A percentile compares a stretch with the other conserved stretches of the same genome.
Evolutionary conservation across 495 filamentous ascomycete genomes (phyloP).

Genomic region (Talaromyces wortmannii): DNA sequence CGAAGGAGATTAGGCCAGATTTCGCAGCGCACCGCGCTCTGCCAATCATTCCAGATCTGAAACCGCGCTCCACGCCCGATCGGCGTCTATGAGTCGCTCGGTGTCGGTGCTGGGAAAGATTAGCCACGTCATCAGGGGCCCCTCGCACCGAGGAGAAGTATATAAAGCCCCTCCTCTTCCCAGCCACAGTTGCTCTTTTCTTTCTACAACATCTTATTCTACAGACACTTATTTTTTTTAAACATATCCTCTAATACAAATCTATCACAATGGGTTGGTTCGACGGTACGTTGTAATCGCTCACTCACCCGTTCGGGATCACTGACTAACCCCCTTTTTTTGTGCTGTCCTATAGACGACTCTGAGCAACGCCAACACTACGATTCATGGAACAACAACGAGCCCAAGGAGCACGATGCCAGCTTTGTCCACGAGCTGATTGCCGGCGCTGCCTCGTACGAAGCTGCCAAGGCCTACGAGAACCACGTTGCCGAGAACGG

Average conservation of each 20-base stretch:
- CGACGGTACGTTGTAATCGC: slow-evolving; percentile 5
- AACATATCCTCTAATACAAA: neutral
- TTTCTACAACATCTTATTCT: neutral
- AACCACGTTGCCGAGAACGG: slow-evolving; percentile 56
- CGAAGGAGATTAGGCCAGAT: neutral
- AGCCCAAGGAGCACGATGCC: slow-evolving; percentile 36
- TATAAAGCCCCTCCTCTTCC: neutral
- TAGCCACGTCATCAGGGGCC: neutral
- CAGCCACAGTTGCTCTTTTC: neutral
- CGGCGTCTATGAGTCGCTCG: neutral
- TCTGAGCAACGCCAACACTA: slow-evolving; percentile 29
- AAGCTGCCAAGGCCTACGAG: slow-evolving; percentile 68
- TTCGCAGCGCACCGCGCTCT: neutral
- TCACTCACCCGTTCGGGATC: neutral
- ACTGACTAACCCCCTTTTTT: neutral
- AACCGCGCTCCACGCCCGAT: neutral
- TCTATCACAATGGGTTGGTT: slow-evolving; percentile 19
- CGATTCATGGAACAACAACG: slow-evolving; percentile 39
- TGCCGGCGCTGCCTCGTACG: slow-evolving; percentile 65
- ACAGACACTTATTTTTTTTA: neutral
- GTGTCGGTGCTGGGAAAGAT: neutral
- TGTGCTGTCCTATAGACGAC: slow-evolving; percentile 12
- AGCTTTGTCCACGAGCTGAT: slow-evolving; percentile 60
- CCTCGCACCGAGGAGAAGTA: neutral
- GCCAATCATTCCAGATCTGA: neutral